Evolutionary conservation across 306 rosid species (phyloP).

Genomic region (Lathyrus aphaca): DNA sequence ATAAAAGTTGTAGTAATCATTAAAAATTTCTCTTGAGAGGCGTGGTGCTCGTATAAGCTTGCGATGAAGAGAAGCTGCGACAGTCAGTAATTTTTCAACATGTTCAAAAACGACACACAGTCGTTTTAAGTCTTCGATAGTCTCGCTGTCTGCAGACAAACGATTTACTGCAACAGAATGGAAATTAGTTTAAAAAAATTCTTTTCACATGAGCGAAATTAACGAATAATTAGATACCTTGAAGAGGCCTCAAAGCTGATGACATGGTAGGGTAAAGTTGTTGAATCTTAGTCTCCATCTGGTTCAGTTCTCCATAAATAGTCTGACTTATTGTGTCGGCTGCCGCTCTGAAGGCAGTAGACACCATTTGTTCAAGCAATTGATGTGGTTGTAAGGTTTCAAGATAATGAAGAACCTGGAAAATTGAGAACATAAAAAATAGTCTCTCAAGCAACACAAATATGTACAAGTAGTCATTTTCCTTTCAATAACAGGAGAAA

Average conservation of each 20-base stretch:
- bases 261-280: slow-evolving; percentile 81
- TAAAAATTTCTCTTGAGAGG: slow-evolving; percentile 75
- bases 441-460: slow-evolving; percentile 37
- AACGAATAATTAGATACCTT: slow-evolving; percentile 51
- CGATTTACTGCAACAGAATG: slow-evolving; percentile 63
- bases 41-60: slow-evolving; percentile 78
- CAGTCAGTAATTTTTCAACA: slow-evolving; percentile 71
- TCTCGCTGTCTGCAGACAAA: slow-evolving; percentile 71
- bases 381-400: slow-evolving; percentile 82
- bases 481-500: slow-evolving; percentile 15
- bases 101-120: slow-evolving; percentile 72
- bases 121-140: slow-evolving; percentile 66
- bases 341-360: slow-evolving; percentile 85
- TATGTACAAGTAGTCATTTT: neutral
- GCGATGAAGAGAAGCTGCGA: slow-evolving; percentile 90
- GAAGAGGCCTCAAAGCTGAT: slow-evolving; percentile 70
- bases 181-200: slow-evolving; percentile 25
- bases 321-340: slow-evolving; percentile 77
- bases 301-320: slow-evolving; percentile 74
- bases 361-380: slow-evolving; percentile 92
- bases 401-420: slow-evolving; percentile 88
- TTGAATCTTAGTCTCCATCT: slow-evolving; percentile 72
- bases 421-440: slow-evolving; percentile 33
- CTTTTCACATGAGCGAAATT: slow-evolving; percentile 18
- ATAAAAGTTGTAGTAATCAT: slow-evolving; percentile 65